phyloP scores from a whole-genome alignment of 140 eudicot genomes.

The Flaveria floridana region DNA sequence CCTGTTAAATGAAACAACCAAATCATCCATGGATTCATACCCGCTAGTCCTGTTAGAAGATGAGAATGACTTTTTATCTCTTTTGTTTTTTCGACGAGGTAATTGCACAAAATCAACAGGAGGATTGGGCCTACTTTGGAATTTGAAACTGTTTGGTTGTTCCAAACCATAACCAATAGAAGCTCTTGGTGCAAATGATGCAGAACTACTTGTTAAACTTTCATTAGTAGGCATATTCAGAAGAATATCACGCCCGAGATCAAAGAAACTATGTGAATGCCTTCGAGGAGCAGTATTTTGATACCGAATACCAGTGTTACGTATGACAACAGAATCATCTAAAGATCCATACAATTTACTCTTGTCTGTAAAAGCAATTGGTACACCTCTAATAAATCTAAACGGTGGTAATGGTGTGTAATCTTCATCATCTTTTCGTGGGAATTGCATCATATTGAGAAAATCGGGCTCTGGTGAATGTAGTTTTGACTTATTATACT shows the following conservation, averaged over 20 bases:
- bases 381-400: slow-evolving; percentile 11
- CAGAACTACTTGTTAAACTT: slow-evolving; percentile 8
- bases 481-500: not conserved
- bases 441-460: not conserved
- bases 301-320: slow-evolving; percentile 11
- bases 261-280: slow-evolving; percentile 22
- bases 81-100: not conserved
- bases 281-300: slow-evolving; percentile 25
- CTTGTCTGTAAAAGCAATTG: slow-evolving; percentile 2
- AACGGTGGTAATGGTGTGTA: slow-evolving; percentile 10
- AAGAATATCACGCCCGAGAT: slow-evolving; percentile 21
- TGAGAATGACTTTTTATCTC: not conserved
- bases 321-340: slow-evolving; percentile 24
- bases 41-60: slow-evolving; percentile 5
- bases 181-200: not conserved
- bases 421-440: slow-evolving; percentile 1
- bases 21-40: slow-evolving; percentile 30
- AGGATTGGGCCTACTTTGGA: slow-evolving; percentile 10
- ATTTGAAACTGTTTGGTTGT: slow-evolving; percentile 18
- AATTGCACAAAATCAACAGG: not conserved
- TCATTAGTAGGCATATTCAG: slow-evolving; percentile 12
- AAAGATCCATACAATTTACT: slow-evolving; percentile 19
- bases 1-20: slow-evolving; percentile 12
- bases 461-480: slow-evolving; percentile 12
- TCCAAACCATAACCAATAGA: slow-evolving; percentile 9